Evolutionary conservation across 768 basidiomycete genomes (phyloP).

Genomic region (Holtermanniella nyarrowii): DNA sequence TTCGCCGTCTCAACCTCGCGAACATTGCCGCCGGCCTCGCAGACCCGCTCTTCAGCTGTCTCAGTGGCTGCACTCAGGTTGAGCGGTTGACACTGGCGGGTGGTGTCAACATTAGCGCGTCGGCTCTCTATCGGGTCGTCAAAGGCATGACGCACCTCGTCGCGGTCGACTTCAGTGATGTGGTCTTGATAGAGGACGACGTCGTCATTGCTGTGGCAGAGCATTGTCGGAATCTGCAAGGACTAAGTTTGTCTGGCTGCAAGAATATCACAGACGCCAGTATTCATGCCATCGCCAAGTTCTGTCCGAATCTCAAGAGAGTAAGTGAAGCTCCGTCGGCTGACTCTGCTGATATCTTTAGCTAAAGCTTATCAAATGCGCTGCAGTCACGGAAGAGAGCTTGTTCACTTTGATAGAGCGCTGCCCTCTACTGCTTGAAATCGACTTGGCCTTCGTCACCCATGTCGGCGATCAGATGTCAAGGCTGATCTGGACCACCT

Average conservation of each 20-base stretch:
- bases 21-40: conserved; percentile 58
- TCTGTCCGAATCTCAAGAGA: conserved; percentile 68
- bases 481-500: conserved; percentile 72
- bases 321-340: conserved; percentile 23
- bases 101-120: conserved; percentile 58
- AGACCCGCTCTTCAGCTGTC: conserved; percentile 61
- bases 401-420: conserved; percentile 63
- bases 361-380: conserved; percentile 77
- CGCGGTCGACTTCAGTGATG: conserved; percentile 73
- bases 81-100: conserved; percentile 82
- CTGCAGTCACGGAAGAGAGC: conserved; percentile 62
- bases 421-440: conserved; percentile 81
- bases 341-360: conserved; percentile 9
- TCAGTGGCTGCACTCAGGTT: conserved; percentile 64
- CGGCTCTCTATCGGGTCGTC: conserved; percentile 56
- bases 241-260: conserved; percentile 82
- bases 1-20: conserved; percentile 83
- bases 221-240: conserved; percentile 67
- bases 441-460: conserved; percentile 80
- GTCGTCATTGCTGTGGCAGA: conserved; percentile 62
- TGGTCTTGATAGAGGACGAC: conserved; percentile 57
- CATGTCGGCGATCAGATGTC: conserved; percentile 65
- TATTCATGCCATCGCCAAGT: conserved; percentile 61
- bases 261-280: conserved; percentile 66
- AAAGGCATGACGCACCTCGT: conserved; percentile 64